These are phyloP conservation scores for Rhodotorula glutinis DNA, from an alignment of 1,284 basidiomycete species.

Conservation along the genomic window DNA sequence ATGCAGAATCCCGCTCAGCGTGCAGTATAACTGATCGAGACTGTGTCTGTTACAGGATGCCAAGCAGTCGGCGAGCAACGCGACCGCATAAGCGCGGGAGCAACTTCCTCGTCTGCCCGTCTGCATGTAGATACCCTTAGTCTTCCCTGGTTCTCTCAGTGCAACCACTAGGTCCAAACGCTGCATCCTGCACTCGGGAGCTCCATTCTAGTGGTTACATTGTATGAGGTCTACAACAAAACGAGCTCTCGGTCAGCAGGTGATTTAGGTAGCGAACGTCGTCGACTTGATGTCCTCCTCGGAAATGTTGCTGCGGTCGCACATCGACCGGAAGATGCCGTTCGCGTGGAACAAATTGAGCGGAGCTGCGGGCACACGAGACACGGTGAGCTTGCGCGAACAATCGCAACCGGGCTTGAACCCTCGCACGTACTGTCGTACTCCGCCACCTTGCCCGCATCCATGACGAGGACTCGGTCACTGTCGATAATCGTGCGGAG, in stretches of 20 bases:
- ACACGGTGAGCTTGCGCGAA: not conserved
- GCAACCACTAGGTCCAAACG: not conserved
- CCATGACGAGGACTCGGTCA: conserved; percentile 71
- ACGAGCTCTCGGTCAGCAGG: no score
- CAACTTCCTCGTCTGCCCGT: not conserved
- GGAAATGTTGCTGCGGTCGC: conserved; percentile 32
- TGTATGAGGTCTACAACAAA: not conserved
- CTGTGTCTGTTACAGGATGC: not conserved
- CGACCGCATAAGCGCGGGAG: not conserved
- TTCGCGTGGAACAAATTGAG: conserved; percentile 28
- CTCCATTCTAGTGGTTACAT: not conserved
- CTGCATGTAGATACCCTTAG: conserved; percentile 6
- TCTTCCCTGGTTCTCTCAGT: not conserved
- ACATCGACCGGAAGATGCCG: conserved; percentile 39
- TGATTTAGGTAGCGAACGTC: not conserved
- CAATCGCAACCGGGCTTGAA: not conserved
- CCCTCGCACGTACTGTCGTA: conserved; percentile 55
- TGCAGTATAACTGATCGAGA: no score
- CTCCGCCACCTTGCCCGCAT: conserved; percentile 61
- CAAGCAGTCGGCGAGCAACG: not conserved
- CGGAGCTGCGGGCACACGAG: conserved; percentile 14
- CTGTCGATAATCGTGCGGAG: conserved; percentile 71
- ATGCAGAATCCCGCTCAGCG: no score
- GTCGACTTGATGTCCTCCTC: conserved; percentile 24
- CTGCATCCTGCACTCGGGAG: no score